A percentile compares a stretch with the other conserved stretches of the same genome.
These are phyloP conservation scores for Cornus controversa DNA, from an alignment of 148 eudicot species.

Conservation along the genomic window DNA sequence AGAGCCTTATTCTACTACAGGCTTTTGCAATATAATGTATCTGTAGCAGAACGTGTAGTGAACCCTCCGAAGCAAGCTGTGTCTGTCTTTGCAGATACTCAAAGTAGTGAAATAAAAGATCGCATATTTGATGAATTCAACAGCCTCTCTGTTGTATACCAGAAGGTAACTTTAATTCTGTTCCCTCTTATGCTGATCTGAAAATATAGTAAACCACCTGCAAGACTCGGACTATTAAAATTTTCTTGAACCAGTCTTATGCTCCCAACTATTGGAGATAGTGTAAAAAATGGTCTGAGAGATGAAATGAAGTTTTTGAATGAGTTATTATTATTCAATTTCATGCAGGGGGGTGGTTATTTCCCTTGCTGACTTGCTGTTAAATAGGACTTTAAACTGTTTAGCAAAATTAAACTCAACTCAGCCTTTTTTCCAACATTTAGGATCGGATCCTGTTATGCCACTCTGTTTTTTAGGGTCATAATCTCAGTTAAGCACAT, in stretches of 20 bases:
- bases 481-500: too few species aligned
- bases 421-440: too few species aligned
- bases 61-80: conserved; percentile 99
- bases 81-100: conserved; percentile 97
- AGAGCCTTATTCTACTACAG: conserved; percentile 92
- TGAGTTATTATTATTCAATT: neutral
- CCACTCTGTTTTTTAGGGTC: too few species aligned
- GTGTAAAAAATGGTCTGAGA: neutral
- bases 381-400: neutral
- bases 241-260: neutral
- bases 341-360: neutral
- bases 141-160: conserved; percentile 93
- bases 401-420: too few species aligned
- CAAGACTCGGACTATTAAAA: neutral
- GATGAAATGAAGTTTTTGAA: neutral
- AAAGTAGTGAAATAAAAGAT: conserved; percentile 94
- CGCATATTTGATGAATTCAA: conserved; percentile 97
- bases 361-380: neutral
- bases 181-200: neutral
- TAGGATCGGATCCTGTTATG: too few species aligned
- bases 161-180: conserved; percentile 54
- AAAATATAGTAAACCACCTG: neutral
- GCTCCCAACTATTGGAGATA: neutral
- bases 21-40: conserved; percentile 74
- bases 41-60: conserved; percentile 81